Evolutionary conservation across 192 early-diverging fungal species (phyloP).

Genomic region (Coemansia sp.): DNA sequence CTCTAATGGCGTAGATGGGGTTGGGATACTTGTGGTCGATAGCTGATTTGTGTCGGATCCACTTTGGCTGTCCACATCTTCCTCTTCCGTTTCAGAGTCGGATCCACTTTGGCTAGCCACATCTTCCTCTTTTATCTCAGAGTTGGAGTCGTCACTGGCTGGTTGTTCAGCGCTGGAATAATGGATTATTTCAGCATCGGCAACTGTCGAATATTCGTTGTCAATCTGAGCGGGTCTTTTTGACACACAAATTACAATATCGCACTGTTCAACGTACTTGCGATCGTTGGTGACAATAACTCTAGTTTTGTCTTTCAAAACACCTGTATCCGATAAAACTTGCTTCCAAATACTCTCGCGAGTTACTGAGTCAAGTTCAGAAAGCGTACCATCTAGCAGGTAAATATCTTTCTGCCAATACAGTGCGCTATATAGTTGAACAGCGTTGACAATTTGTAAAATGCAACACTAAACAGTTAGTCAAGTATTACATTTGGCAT

Average conservation of each 20-base stretch:
- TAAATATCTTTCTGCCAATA: constrained; percentile 76
- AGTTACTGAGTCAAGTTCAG: constrained; percentile 71
- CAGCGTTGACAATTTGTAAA: too few species aligned
- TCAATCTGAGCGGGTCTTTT: constrained; percentile 18
- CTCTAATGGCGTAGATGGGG: neutral
- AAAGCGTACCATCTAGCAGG: constrained; percentile 76
- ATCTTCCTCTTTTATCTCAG: too few species aligned
- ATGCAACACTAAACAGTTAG: too few species aligned
- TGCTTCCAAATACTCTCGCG: constrained; percentile 67
- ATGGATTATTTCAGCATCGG: neutral
- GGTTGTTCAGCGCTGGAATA: neutral
- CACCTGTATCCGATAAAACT: constrained; percentile 35
- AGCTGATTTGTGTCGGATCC: neutral
- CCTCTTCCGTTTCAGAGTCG: too few species aligned
- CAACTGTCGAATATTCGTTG: neutral
- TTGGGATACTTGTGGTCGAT: neutral
- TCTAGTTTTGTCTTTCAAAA: constrained; percentile 29
- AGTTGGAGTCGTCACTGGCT: neutral
- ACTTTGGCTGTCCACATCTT: too few species aligned
- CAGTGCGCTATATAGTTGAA: constrained; percentile 55
- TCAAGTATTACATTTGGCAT: too few species aligned
- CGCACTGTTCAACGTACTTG: constrained; percentile 46
- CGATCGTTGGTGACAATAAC: constrained; percentile 57
- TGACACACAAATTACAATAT: constrained; percentile 44
- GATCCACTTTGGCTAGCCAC: too few species aligned